These are phyloP conservation scores for Castanopsis chinensis DNA, from an alignment of 306 rosid species.

Conservation along the genomic window DNA sequence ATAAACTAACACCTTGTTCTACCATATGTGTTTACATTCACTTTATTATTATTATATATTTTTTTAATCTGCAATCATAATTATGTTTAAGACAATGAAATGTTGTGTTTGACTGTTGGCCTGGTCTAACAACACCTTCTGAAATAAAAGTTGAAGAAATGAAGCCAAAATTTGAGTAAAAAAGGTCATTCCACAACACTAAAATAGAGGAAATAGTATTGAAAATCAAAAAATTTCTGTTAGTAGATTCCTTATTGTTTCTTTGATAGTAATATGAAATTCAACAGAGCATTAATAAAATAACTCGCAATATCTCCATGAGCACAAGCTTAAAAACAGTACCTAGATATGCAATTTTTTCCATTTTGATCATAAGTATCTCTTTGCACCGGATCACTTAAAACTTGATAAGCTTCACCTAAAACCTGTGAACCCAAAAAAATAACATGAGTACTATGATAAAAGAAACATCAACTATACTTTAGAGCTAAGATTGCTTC, in stretches of 20 bases:
- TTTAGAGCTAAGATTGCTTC: background rate
- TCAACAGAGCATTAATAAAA: background rate
- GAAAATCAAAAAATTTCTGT: background rate
- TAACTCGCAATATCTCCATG: background rate
- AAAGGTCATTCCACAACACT: too few relatives aligned
- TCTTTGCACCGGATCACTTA: conserved; percentile 80
- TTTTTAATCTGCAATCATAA: too few relatives aligned
- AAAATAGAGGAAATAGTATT: background rate
- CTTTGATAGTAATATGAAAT: background rate
- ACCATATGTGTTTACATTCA: too few relatives aligned
- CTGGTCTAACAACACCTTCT: too few relatives aligned
- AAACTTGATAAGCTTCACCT: conserved; percentile 91
- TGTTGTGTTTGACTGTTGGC: too few relatives aligned
- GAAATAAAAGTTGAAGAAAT: too few relatives aligned
- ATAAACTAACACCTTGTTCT: too few relatives aligned
- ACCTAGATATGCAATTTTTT: conserved; percentile 72
- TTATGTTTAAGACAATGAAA: too few relatives aligned
- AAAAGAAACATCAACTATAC: background rate
- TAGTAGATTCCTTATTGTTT: background rate
- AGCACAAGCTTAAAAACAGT: conserved; percentile 2
- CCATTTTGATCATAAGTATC: conserved; percentile 82
- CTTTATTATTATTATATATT: too few relatives aligned
- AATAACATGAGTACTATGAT: too few relatives aligned
- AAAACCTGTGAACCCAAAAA: conserved; percentile 44
- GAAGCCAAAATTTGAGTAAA: too few relatives aligned